Conservation (phyloP, 306 rosid genomes). For the Acacia acuminata region DNA sequence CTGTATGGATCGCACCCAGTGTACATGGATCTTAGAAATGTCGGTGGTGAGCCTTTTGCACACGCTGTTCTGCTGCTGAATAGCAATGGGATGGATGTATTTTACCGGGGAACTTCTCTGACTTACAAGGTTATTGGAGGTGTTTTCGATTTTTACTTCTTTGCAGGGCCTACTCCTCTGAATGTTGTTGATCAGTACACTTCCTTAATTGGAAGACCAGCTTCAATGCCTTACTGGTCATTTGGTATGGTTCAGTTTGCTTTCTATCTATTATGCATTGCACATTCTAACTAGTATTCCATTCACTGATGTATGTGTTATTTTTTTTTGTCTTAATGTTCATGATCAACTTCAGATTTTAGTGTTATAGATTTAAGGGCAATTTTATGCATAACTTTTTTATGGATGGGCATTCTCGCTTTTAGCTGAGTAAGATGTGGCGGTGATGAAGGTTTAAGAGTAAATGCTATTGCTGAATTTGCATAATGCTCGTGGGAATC, state of each 20-base stretch:
- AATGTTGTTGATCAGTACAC: constrained; percentile 93
- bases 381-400: too few relatives aligned
- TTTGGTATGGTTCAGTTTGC: constrained; percentile 57
- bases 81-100: constrained; percentile 96
- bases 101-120: constrained; percentile 72
- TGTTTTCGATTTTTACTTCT: constrained; percentile 90
- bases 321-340: background rate
- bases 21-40: constrained; percentile 84
- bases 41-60: constrained; percentile 61
- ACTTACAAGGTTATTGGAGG: constrained; percentile 91
- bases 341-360: background rate
- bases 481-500: constrained; percentile 19
- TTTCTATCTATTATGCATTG: background rate
- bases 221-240: constrained; percentile 99
- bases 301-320: background rate
- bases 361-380: background rate
- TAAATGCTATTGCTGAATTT: background rate
- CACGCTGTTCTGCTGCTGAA: constrained; percentile 86
- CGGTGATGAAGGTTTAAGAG: background rate
- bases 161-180: constrained; percentile 81
- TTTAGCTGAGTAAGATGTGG: background rate
- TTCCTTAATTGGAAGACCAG: constrained; percentile 84
- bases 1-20: constrained; percentile 90
- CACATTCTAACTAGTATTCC: background rate
- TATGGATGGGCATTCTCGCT: background rate